Conservation (phyloP, 2,329 filamentous ascomycete species). For the Penicillium frequentans region DNA sequence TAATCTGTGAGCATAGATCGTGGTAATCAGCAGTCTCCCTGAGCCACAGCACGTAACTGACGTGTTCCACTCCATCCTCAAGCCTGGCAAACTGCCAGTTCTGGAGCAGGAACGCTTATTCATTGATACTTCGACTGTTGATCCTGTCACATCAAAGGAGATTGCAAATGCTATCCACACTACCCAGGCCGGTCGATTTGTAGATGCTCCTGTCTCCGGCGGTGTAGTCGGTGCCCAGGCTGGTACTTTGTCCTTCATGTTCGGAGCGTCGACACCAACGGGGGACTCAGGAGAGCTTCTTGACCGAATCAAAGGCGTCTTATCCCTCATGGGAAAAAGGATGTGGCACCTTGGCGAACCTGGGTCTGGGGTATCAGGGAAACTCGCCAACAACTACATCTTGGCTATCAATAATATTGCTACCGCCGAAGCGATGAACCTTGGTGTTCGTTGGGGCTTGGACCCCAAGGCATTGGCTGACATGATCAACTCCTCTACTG, state of each 20-base stretch:
- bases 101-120: constrained; percentile 68
- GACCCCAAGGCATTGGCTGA: constrained; percentile 69
- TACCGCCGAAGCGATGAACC: constrained; percentile 66
- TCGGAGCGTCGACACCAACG: constrained; percentile 61
- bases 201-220: constrained; percentile 96
- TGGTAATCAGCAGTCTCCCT: constrained; percentile 83
- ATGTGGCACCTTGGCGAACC: constrained; percentile 84
- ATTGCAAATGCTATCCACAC: constrained; percentile 71
- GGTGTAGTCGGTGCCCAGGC: constrained; percentile 88
- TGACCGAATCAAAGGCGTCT: constrained; percentile 64
- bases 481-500: constrained; percentile 90
- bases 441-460: constrained; percentile 63
- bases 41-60: constrained; percentile 83
- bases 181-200: constrained; percentile 71
- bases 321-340: constrained; percentile 81
- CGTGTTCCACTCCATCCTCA: constrained; percentile 76
- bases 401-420: constrained; percentile 88
- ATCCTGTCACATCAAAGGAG: constrained; percentile 77
- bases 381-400: constrained; percentile 96
- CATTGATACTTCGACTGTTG: constrained; percentile 96
- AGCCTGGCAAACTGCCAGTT: constrained; percentile 52
- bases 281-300: constrained; percentile 51
- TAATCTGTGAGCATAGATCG: constrained; percentile 59
- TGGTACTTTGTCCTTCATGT: constrained; percentile 93
- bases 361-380: constrained; percentile 83